These are phyloP conservation scores for Alternaria ventricosa DNA, from an alignment of 2,329 filamentous ascomycete genomes.

Conservation along the genomic window DNA sequence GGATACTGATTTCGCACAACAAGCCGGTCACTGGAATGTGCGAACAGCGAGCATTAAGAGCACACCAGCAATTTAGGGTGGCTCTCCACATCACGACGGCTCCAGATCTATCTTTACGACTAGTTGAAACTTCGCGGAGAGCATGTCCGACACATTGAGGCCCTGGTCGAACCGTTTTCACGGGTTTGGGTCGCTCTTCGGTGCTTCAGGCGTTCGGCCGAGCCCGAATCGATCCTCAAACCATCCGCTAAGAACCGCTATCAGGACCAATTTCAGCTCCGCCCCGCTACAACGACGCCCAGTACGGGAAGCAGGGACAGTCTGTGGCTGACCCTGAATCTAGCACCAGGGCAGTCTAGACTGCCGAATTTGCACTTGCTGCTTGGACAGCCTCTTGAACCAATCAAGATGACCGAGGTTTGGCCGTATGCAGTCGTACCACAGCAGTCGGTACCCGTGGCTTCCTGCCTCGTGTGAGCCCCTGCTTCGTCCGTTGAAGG, in stretches of 20 bases:
- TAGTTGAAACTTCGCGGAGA: background rate
- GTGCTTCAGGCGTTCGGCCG: background rate
- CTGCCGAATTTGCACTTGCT: background rate
- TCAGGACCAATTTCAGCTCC: background rate
- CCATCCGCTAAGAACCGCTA: background rate
- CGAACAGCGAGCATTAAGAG: background rate
- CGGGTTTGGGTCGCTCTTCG: background rate
- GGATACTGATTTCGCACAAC: background rate
- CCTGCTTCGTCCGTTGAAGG: background rate
- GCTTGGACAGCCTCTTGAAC: background rate
- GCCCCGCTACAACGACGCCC: background rate
- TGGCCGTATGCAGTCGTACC: background rate
- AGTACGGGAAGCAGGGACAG: background rate
- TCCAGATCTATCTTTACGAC: background rate
- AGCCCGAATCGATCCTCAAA: background rate
- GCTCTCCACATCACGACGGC: background rate
- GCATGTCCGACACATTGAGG: background rate
- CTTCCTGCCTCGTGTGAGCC: background rate
- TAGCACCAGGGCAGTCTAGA: background rate
- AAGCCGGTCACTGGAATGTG: background rate
- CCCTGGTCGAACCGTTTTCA: background rate
- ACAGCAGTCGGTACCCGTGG: background rate
- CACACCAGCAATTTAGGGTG: background rate
- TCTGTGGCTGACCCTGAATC: background rate
- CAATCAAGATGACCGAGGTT: background rate